These are phyloP conservation scores for Zasmidium citrigriseum DNA, from an alignment of 2,329 filamentous ascomycete genomes.

Conservation along the genomic window DNA sequence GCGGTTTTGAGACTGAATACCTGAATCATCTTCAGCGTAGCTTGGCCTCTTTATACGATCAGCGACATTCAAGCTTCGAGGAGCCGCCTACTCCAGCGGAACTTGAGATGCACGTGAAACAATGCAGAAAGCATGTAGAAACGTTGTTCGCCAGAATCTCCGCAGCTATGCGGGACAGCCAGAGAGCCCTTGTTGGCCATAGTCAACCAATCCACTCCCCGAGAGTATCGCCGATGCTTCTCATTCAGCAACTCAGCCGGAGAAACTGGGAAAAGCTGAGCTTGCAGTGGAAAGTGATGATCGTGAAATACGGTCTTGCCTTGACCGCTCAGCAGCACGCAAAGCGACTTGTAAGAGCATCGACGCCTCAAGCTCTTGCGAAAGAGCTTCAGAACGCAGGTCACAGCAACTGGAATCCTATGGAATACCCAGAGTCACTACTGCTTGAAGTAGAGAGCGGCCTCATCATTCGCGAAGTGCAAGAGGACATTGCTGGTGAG, in stretches of 20 bases:
- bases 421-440: slow-evolving; percentile 61
- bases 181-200: no score
- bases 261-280: slow-evolving; percentile 1
- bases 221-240: not conserved
- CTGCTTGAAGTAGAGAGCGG: slow-evolving; percentile 67
- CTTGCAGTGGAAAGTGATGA: slow-evolving; percentile 5
- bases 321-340: slow-evolving; percentile 50
- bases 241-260: slow-evolving; percentile 5
- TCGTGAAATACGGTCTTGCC: slow-evolving; percentile 48
- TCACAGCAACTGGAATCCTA: slow-evolving; percentile 59
- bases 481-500: slow-evolving; percentile 62
- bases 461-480: slow-evolving; percentile 61
- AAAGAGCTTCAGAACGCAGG: slow-evolving; percentile 53
- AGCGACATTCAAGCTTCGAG: no score
- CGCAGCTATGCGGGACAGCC: no score
- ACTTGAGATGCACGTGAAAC: no score
- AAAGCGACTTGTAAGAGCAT: slow-evolving; percentile 39
- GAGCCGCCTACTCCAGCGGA: no score
- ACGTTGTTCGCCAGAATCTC: no score
- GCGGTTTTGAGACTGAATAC: no score
- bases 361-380: slow-evolving; percentile 19
- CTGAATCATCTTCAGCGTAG: no score
- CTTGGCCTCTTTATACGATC: no score
- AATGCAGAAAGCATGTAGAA: no score
- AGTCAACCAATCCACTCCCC: slow-evolving; percentile 1